Percentiles rank a stretch among this genome's conserved stretches.
phyloP scores from a whole-genome alignment of 2,329 filamentous ascomycete species.

The Fusarium burgessii region DNA sequence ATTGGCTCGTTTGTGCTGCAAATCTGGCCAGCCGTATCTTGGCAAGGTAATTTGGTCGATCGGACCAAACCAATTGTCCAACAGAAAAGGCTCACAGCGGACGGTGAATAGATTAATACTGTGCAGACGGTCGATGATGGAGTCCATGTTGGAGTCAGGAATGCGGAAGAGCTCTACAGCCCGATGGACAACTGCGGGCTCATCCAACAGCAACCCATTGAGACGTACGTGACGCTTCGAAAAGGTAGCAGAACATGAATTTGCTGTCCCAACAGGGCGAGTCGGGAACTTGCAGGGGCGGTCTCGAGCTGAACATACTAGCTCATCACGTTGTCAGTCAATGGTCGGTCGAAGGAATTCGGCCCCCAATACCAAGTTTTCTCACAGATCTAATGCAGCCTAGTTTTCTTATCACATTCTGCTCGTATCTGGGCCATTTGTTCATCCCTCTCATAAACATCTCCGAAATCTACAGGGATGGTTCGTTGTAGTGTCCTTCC shows the following conservation, averaged over 20 bases:
- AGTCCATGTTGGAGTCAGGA: not conserved
- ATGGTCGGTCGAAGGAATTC: not conserved
- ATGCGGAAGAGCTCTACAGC: not conserved
- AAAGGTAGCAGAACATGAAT: not conserved
- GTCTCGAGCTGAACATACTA: accelerated
- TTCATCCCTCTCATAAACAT: accelerated
- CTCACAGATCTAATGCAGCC: not conserved
- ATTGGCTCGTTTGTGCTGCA: not conserved
- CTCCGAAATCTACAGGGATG: no score
- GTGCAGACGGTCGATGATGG: accelerated
- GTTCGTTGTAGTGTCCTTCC: no score
- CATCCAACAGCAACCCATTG: accelerated
- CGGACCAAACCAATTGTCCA: no score
- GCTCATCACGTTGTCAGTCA: accelerated
- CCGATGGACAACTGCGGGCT: no score
- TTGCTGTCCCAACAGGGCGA: no score
- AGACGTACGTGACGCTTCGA: not conserved
- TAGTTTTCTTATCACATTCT: not conserved
- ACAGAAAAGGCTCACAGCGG: accelerated
- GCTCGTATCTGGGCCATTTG: accelerated
- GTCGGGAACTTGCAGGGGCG: accelerated
- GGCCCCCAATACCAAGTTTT: not conserved
- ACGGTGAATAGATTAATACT: accelerated
- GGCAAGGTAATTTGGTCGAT: not conserved
- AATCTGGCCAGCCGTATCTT: not conserved